phyloP scores from a whole-genome alignment of 495 filamentous ascomycete species.

The Parachaetomium inaequale region DNA sequence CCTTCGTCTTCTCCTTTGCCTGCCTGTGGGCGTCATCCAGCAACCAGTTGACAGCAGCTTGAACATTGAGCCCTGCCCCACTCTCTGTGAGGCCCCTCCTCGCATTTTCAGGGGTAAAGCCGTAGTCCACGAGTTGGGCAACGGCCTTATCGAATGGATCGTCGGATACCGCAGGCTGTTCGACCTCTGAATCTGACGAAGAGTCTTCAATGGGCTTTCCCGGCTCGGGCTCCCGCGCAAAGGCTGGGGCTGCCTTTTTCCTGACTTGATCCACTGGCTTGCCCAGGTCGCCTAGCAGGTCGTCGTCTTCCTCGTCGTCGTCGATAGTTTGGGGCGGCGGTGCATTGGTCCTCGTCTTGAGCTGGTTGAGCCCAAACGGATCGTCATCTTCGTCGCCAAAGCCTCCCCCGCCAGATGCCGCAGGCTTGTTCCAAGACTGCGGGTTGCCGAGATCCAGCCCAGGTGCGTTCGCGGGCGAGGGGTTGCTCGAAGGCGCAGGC shows the following conservation, averaged over 20 bases:
- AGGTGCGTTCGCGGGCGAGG: constrained; percentile 28
- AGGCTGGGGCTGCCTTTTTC: constrained; percentile 38
- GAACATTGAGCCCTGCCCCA: constrained; percentile 72
- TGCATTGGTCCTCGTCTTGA: constrained; percentile 47
- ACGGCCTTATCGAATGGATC: constrained; percentile 76
- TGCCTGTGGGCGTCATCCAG: constrained; percentile 82
- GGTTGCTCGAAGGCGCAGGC: constrained; percentile 34
- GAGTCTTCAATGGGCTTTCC: constrained; percentile 46
- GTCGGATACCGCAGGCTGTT: constrained; percentile 28
- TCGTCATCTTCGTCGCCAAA: constrained; percentile 59
- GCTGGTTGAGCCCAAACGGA: constrained; percentile 77
- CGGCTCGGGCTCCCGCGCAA: constrained; percentile 36
- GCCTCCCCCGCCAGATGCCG: constrained; percentile 19
- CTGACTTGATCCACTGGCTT: constrained; percentile 80
- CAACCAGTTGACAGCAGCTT: constrained; percentile 84
- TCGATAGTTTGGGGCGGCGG: constrained; percentile 49
- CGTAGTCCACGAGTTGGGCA: constrained; percentile 92
- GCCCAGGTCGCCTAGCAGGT: constrained; percentile 81
- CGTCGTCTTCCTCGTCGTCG: constrained; percentile 90
- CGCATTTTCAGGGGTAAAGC: constrained; percentile 79
- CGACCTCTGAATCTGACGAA: constrained; percentile 43
- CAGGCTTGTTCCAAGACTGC: constrained; percentile 36
- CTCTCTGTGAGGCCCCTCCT: constrained; percentile 73
- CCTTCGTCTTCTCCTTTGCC: constrained; percentile 54
- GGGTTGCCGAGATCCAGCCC: constrained; percentile 37